Conservation (phyloP, 2,329 filamentous ascomycete genomes). For the Fusarium temperatum region DNA sequence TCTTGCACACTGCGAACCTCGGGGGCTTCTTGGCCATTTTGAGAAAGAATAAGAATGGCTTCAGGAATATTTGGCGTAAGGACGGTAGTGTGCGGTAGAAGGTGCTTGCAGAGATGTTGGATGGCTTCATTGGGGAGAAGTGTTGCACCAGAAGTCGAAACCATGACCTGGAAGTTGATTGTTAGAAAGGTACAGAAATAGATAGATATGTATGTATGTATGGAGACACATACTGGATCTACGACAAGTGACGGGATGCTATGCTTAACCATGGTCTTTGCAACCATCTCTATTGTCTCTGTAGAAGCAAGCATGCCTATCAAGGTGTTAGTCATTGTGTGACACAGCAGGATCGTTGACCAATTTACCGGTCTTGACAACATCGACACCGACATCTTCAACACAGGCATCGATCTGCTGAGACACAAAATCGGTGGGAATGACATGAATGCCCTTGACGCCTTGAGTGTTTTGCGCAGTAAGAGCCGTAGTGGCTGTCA, state of each 20-base stretch:
- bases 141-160: constrained; percentile 80
- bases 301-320: constrained; percentile 52
- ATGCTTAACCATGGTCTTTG: constrained; percentile 45
- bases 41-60: constrained; percentile 70
- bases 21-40: constrained; percentile 53
- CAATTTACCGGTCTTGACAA: constrained; percentile 84
- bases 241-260: constrained; percentile 47
- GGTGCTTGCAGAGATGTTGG: constrained; percentile 62
- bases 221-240: constrained; percentile 48
- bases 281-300: constrained; percentile 51
- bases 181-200: not conserved
- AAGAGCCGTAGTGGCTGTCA: constrained; percentile 93
- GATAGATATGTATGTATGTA: too few species aligned
- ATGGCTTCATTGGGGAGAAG: constrained; percentile 75
- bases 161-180: constrained; percentile 77
- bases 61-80: constrained; percentile 84
- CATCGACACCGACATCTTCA: constrained; percentile 85
- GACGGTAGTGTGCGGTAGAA: constrained; percentile 74
- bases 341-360: not conserved
- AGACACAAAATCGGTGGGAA: constrained; percentile 79
- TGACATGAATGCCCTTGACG: constrained; percentile 81
- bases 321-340: not conserved
- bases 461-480: constrained; percentile 96
- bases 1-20: constrained; percentile 68
- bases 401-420: constrained; percentile 88